Evolutionary conservation across 116 monocot genomes (phyloP), one percentile per base, ranked within the genome.

Genomic region (Cymodocea nodosa): DNA sequence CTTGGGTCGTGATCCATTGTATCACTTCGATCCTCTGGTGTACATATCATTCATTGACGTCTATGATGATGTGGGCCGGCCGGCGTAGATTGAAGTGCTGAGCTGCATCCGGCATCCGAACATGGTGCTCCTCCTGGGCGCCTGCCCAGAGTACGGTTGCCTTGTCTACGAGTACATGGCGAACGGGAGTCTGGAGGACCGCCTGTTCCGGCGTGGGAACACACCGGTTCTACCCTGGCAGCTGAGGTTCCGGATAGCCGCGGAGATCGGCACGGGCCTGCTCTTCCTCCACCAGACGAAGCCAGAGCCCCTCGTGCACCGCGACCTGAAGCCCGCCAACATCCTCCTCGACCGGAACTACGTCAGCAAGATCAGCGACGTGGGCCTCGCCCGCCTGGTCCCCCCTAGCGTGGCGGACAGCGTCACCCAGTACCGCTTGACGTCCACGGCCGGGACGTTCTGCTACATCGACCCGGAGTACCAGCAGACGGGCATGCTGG

Each of bases 101-200:
- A 55, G 68, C 23, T 68, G 68, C 53, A 68, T 68, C 35, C 55
- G 68, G 9, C 68, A 68, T 6, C 68, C 68, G 6, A 68, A 68
- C 68, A 68, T 68, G 68, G 68, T 68, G 16, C 68, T 68, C 40
- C 68, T 68, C 0, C 68, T 68, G 14, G 68, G 68, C 39, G 68
- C 68, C 36, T 68, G 68, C 40, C 57, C 68, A 34, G 68, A 68
- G 24, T 68, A 68, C 44, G 68, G 68, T 14, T 68, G 68, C 57
- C 68, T 68, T 6, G 68, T 68, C 16, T 68, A 68, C 57, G 68
- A 68, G 68, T 68, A 68, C 57, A 39, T 68, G 44, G 54, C 37
- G 4, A 68, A 68, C 44, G 68, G 68, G 6, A 68, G 68, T 23
- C 36, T 68, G 40, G 68, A 68, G 13, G 68, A 68, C 55, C 56